Evolutionary conservation across 192 early-diverging fungal genomes (phyloP).

Genomic region (Coemansia sp.): DNA sequence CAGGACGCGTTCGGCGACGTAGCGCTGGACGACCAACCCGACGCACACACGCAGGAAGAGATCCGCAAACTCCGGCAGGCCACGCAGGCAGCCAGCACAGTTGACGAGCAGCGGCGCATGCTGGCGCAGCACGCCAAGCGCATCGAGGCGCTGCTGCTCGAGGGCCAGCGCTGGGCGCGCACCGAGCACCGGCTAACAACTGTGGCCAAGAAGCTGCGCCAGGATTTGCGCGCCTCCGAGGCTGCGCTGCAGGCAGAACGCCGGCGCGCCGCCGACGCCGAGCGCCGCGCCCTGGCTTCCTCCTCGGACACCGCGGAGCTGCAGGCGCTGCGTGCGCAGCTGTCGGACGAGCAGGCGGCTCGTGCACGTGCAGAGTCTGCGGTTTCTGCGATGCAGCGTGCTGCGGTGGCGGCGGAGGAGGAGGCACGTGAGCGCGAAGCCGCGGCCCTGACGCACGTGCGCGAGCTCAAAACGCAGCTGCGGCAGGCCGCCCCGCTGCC

Average conservation of each 20-base stretch:
- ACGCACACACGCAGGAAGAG: constrained; percentile 40
- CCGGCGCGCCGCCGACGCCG: constrained; percentile 49
- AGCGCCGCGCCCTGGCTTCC: constrained; percentile 34
- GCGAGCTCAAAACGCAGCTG: constrained; percentile 37
- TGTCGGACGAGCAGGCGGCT: constrained; percentile 5
- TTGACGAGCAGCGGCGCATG: constrained; percentile 30
- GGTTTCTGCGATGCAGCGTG: constrained; percentile 39
- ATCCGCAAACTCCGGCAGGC: constrained; percentile 30
- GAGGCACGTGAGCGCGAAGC: constrained; percentile 42
- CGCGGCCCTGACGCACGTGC: constrained; percentile 30
- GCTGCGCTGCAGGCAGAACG: constrained; percentile 52
- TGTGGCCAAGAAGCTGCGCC: constrained; percentile 70
- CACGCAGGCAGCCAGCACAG: constrained; percentile 15
- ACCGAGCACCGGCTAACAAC: constrained; percentile 69
- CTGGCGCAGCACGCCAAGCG: constrained; percentile 44
- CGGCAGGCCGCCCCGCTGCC: too few species aligned
- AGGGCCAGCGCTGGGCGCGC: constrained; percentile 76
- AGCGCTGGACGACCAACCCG: constrained; percentile 43
- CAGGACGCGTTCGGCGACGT: constrained; percentile 52
- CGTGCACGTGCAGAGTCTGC: constrained; percentile 44
- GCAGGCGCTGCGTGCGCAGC: constrained; percentile 5
- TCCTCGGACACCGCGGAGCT: too few species aligned
- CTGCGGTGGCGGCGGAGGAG: constrained; percentile 32
- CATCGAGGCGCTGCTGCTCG: constrained; percentile 32
- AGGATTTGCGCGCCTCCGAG: constrained; percentile 63